Conservation (phyloP, 1,284 basidiomycete genomes). For the Termitomyces sp. region DNA sequence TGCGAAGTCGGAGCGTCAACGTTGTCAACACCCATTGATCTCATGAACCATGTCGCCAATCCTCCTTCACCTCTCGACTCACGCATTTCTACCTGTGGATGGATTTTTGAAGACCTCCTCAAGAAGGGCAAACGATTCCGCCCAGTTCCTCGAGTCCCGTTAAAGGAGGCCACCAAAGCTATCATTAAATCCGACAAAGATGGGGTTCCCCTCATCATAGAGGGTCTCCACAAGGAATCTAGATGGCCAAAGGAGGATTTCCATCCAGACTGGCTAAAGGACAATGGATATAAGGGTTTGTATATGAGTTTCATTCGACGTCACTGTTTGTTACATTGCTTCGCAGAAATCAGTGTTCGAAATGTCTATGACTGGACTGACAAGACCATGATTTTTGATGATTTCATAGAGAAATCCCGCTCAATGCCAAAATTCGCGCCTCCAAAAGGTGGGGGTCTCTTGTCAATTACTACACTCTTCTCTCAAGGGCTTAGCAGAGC, state of each 20-base stretch:
- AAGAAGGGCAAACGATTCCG: conserved; percentile 33
- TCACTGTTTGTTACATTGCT: neutral
- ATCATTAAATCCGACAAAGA: conserved; percentile 42
- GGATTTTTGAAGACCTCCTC: conserved; percentile 45
- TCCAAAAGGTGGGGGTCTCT: conserved; percentile 31
- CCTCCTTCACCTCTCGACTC: conserved; percentile 2
- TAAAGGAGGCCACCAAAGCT: conserved; percentile 22
- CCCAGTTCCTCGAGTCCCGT: conserved; percentile 33
- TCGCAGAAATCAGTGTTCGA: conserved; percentile 45
- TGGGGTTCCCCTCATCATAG: conserved; percentile 58
- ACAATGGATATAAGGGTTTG: conserved; percentile 33
- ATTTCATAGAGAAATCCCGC: conserved; percentile 42
- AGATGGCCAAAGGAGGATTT: conserved; percentile 53
- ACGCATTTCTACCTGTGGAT: conserved; percentile 42
- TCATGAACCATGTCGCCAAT: conserved; percentile 12
- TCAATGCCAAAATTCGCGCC: conserved; percentile 26
- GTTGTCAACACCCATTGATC: neutral
- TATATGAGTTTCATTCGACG: neutral
- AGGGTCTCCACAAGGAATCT: conserved; percentile 46
- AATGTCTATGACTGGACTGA: conserved; percentile 51
- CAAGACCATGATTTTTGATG: conserved; percentile 33
- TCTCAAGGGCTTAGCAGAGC: conserved; percentile 36
- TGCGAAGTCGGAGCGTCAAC: neutral
- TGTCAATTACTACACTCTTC: neutral
- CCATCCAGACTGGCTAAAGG: conserved; percentile 45